Evolutionary conservation across 208 protist species (phyloP), one percentile per base, ranked within the genome.

Genomic region (Acanthamoeba quina): DNA sequence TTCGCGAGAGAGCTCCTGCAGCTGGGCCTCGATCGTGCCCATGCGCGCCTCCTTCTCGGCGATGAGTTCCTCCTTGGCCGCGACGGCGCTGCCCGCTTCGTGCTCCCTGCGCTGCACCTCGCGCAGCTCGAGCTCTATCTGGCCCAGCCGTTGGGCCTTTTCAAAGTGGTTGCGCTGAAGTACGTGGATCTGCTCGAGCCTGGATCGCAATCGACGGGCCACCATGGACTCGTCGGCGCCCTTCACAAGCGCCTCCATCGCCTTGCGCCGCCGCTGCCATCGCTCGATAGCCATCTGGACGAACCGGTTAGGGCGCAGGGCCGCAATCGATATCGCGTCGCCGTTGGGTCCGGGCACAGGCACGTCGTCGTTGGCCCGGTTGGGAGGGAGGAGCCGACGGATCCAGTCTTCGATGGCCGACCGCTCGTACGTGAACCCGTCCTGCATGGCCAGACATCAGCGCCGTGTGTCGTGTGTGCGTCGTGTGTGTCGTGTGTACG

Each of bases 371-470:
- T n/a, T 15, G 11, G 41, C 34, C 7, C 31, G 7, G 4, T 19
- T 1, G 37, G 29, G 5, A 26, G 64, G 64, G 15, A 76, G 68
- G 10, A 7, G 31, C 2, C 10, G 6, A 11, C 21, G 5, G 24
- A 83, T 83, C 74, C 74, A 83, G 24, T 9, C 34, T 7, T 83
- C 41, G 5, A 83, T 47, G 10, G 74, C 34, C 31, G 7, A 17
- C 7, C 74, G 6, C 6, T 83, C 74, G 44, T 83, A 83, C 4
- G 74, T 83, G 74, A 83, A 83, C 17, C 74, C 74, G 11, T 83
- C 74, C 74, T 83, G 26, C 7, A 9, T 10, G 34, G 1, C 10
- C 52, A 19, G 1, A 0, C 6, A 19, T 56, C 52, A 56, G 17
- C 37, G 4, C 37, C 37, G 37, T 4, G 37, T 56, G 6, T 0